Evolutionary conservation across 78 protist species (phyloP).

Genomic region (Mantamonas sphyraenae): DNA sequence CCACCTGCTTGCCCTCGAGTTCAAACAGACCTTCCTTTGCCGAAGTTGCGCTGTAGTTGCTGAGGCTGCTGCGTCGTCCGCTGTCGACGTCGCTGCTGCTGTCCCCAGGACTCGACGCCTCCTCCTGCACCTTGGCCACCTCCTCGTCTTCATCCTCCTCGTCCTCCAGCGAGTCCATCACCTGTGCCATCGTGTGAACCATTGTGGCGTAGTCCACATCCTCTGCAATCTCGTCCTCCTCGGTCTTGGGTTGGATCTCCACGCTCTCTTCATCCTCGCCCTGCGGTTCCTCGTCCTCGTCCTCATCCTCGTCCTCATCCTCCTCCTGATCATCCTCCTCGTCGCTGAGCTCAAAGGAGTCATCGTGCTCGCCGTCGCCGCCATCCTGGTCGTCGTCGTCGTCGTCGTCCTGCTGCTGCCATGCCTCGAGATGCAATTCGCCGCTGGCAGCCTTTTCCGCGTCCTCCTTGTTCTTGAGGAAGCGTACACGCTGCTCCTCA

Average conservation of each 20-base stretch:
- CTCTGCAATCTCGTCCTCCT: background rate
- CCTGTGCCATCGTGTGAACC: background rate
- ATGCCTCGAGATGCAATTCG: background rate
- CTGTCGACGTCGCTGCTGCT: background rate
- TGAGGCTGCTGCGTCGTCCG: too few species aligned
- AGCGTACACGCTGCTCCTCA: too few species aligned
- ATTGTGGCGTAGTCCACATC: background rate
- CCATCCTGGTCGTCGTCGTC: background rate
- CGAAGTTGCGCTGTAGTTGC: too few species aligned
- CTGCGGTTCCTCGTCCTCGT: background rate
- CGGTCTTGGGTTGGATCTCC: background rate
- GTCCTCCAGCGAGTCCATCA: background rate
- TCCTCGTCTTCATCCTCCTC: background rate
- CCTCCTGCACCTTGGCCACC: background rate
- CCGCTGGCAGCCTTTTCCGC: background rate
- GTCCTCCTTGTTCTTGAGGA: background rate
- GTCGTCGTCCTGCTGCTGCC: background rate
- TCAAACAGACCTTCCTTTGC: too few species aligned
- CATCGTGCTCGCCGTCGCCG: background rate
- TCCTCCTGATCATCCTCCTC: background rate
- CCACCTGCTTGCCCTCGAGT: too few species aligned
- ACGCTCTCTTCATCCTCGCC: background rate
- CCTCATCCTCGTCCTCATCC: background rate
- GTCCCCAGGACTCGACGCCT: background rate
- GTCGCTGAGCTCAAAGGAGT: background rate